A percentile compares a stretch with the other conserved stretches of the same genome.
Conservation (phyloP, 768 basidiomycete species). For the Termitomyces sp. region DNA sequence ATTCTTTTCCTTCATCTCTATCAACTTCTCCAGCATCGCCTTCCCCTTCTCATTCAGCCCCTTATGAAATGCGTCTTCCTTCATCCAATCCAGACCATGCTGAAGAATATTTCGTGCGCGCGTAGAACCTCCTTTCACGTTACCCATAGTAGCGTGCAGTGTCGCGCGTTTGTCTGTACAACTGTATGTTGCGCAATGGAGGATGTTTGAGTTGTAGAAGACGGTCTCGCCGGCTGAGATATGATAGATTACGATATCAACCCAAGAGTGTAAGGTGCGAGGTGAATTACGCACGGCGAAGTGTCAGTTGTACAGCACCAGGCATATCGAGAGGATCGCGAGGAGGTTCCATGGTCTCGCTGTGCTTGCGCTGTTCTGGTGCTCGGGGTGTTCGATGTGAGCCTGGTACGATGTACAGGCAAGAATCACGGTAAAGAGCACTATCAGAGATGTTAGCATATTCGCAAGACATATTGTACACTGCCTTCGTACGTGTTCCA, state of each 20-base stretch:
- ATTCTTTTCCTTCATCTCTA: slow-evolving; percentile 41
- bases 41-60: slow-evolving; percentile 40
- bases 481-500: slow-evolving; percentile 68
- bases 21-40: slow-evolving; percentile 54
- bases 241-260: neutral
- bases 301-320: slow-evolving; percentile 46
- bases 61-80: slow-evolving; percentile 38
- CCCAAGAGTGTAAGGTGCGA: neutral
- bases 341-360: slow-evolving; percentile 45
- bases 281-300: slow-evolving; percentile 40
- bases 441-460: slow-evolving; percentile 25
- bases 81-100: slow-evolving; percentile 72
- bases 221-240: slow-evolving; percentile 63
- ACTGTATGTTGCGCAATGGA: slow-evolving; percentile 68
- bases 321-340: slow-evolving; percentile 65
- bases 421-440: slow-evolving; percentile 62
- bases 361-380: slow-evolving; percentile 50
- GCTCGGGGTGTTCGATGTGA: slow-evolving; percentile 59
- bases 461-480: neutral
- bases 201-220: slow-evolving; percentile 77
- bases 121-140: slow-evolving; percentile 50
- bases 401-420: slow-evolving; percentile 65
- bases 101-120: slow-evolving; percentile 73
- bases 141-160: slow-evolving; percentile 66
- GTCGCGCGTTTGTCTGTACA: slow-evolving; percentile 48